Evolutionary conservation across 345 rosid species (phyloP).

Genomic region (Citrus unshiu): DNA sequence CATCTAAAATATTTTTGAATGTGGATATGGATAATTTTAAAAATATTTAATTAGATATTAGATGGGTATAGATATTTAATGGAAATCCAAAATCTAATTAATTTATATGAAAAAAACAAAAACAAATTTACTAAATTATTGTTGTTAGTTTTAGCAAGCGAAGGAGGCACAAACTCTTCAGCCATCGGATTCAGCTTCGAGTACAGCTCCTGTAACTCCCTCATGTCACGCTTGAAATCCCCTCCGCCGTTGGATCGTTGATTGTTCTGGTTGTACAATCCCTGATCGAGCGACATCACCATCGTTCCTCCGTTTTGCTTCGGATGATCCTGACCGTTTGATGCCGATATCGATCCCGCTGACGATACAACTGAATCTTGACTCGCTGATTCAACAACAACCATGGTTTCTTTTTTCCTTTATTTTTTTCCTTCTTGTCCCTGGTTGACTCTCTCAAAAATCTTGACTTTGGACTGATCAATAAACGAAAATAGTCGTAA

Average conservation of each 20-base stretch:
- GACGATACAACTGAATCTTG: conserved; percentile 35
- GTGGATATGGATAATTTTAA: too few relatives aligned
- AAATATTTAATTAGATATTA: too few relatives aligned
- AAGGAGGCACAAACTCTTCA: conserved; percentile 87
- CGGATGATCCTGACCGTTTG: conserved; percentile 46
- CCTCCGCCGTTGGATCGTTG: conserved; percentile 43
- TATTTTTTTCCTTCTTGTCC: neutral
- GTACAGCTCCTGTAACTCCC: conserved; percentile 78
- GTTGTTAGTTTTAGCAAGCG: conserved; percentile 36
- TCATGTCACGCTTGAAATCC: conserved; percentile 53
- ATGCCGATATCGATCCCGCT: neutral
- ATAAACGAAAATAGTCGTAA: neutral
- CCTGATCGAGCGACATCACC: conserved; percentile 34
- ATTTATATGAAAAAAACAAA: too few relatives aligned
- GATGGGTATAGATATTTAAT: too few relatives aligned
- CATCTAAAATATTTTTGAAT: accelerated
- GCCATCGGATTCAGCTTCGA: conserved; percentile 95
- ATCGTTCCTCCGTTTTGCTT: conserved; percentile 24
- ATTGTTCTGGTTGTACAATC: conserved; percentile 5
- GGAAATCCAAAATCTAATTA: too few relatives aligned
- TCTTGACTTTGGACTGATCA: conserved; percentile 7
- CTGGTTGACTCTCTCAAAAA: conserved; percentile 1
- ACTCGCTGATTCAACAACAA: conserved; percentile 51
- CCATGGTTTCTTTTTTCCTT: conserved; percentile 33
- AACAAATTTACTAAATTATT: neutral